Base-by-base conservation (phyloP, 257 asterid genomes). In the Ballota nigra region DNA sequence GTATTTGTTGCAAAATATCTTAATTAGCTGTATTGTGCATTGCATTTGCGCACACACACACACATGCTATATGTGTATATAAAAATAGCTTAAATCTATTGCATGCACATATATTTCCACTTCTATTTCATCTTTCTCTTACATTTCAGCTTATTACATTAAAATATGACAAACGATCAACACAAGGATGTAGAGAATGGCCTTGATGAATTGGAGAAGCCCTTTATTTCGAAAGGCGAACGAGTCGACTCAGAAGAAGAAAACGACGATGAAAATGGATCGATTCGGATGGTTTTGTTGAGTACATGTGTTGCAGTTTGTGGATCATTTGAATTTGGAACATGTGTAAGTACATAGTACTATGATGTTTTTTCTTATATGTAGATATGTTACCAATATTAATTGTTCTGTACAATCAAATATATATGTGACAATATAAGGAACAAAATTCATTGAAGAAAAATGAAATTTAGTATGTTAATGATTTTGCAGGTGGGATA, bases 301-400 rank as follows among this genome's bases (percentile, higher is more conserved):
- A 83, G 95, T 53, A 90, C 97, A n/a, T 81, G 72, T 71, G 97
- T 87, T 71, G 95, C 92, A 15, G 93, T 92, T 71, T 92, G 96
- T 70, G 98, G 98, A 49, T 92, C 96, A 19, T 90, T 88, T 38
- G 93, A 90, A 69, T 90, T 92, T 68, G 98, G 98, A 79, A 83
- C 91, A 36, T 92, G 98, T 76, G 97, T 92, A 88, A 81, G 96
- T 85, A n/a, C n/a, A n/a, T n/a, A n/a, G n/a, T n/a, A n/a, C n/a
- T n/a, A n/a, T n/a, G n/a, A n/a, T n/a, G n/a, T 13, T 8, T 57
- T 60, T 23, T 4, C 24, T 10, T 38, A 38, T 10, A 10, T 38
- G 15, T 43, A 10, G 18, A n/a, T 63, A 11, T 5, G 5, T 20
- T 19, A 38, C 31, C 4, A n/a, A n/a, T n/a, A n/a, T n/a, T n/a